phyloP scores from a whole-genome alignment of 805 yeast species.

The Kluyveromyces aestuarii region DNA sequence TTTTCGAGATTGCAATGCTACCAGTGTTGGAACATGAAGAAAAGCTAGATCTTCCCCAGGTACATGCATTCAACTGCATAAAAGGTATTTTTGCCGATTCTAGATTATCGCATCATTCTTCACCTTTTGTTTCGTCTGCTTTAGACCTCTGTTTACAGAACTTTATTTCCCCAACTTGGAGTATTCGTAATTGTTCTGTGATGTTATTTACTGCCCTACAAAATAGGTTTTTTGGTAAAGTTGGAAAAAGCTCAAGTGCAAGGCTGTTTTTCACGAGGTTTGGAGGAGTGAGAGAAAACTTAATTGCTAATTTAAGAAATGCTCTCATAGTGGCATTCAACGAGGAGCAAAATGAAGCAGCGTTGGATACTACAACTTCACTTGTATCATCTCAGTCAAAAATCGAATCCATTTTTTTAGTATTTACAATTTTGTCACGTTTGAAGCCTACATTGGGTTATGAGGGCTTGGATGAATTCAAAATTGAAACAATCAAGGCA shows the following conservation, averaged over 20 bases:
- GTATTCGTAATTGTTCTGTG: slow-evolving; percentile 83
- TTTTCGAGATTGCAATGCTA: slow-evolving; percentile 45
- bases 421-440: slow-evolving; percentile 61
- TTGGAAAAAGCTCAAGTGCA: slow-evolving; percentile 39
- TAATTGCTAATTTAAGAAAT: slow-evolving; percentile 35
- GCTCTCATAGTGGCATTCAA: slow-evolving; percentile 14
- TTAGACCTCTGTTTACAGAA: slow-evolving; percentile 51
- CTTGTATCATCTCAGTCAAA: slow-evolving; percentile 18
- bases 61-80: slow-evolving; percentile 85
- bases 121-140: slow-evolving; percentile 45
- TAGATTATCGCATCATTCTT: slow-evolving; percentile 44
- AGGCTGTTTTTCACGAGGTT: slow-evolving; percentile 64
- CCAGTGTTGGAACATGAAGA: slow-evolving; percentile 41
- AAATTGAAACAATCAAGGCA: slow-evolving; percentile 37
- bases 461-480: slow-evolving; percentile 44
- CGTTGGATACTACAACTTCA: neutral
- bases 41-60: slow-evolving; percentile 76
- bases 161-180: slow-evolving; percentile 68
- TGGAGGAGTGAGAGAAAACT: slow-evolving; percentile 39
- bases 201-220: slow-evolving; percentile 87
- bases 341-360: slow-evolving; percentile 4
- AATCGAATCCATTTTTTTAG: slow-evolving; percentile 63
- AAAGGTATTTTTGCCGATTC: slow-evolving; percentile 68
- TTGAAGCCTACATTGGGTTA: slow-evolving; percentile 53
- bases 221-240: slow-evolving; percentile 65